Evolutionary conservation across 352 stramenopile species (phyloP), one percentile per base, ranked within the genome.

Genomic region (Elongisporangium senticosum): DNA sequence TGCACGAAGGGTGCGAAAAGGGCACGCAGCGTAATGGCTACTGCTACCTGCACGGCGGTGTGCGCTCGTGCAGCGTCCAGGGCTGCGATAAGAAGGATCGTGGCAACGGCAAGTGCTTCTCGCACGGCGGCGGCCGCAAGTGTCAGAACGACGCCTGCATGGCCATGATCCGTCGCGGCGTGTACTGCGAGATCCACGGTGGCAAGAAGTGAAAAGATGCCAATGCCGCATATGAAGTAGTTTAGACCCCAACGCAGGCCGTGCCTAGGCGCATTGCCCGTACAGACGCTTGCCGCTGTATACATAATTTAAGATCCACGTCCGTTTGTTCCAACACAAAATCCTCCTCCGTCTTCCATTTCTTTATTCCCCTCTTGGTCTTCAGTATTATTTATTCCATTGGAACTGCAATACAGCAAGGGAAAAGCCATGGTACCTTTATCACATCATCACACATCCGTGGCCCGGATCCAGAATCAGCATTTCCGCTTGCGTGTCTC

Each of bases 81-180:
- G 81, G 77, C 2, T 93, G 83, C 59, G 75, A 87, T 51, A 89
- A 89, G 63, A 91, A 91, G 58, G 83, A 93, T 67, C 79, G 83
- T n/a, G 83, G 83, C 57, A 91, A 90, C 51, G 83, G 83, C 67
- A 88, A 88, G 64, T 93, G 83, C 72, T 89, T 90, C 33, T 82
- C 77, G 1, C 83, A 91, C 61, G 81, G 83, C 17, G 83, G 82
- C 48, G 81, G 83, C 55, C 80, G 80, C 61, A 80, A 80, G 49
- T 92, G 83, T 65, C 76, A 90, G 55, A 68, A 75, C 2, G 67
- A 73, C 28, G 72, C 77, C 62, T 92, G 83, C 69, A 68, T 79
- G n/a, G 77, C 70, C 40, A 90, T 71, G 37, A 87, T 89, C 52
- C 79, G 82, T 28, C 71, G 81, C 37, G 79, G 82, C 19, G 71